phyloP scores from a whole-genome alignment of 768 basidiomycete species.

The Collybiopsis luxurians region DNA sequence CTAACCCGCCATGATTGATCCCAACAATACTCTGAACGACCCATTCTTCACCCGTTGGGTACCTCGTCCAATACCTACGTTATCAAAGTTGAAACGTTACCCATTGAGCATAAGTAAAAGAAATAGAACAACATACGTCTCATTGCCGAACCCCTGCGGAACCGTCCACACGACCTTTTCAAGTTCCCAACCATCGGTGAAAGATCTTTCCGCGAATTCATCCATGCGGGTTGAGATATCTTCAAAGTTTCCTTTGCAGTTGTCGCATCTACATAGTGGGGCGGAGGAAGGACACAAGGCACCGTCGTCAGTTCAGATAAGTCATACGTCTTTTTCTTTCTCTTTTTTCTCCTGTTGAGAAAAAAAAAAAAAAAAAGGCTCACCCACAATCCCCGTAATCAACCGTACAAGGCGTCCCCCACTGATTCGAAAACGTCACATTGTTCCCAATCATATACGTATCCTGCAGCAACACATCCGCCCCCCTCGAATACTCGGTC shows the following conservation, averaged over 20 bases:
- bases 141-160: conserved; percentile 72
- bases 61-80: conserved; percentile 22
- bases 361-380: conserved; percentile 19
- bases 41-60: conserved; percentile 69
- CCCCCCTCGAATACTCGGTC: conserved; percentile 53
- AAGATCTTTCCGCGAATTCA: conserved; percentile 56
- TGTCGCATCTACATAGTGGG: conserved; percentile 37
- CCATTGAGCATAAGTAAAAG: neutral
- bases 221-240: conserved; percentile 71
- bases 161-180: conserved; percentile 77
- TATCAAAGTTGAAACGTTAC: neutral
- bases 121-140: conserved; percentile 33
- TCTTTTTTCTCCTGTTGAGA: no score
- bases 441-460: conserved; percentile 60
- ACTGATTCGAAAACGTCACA: conserved; percentile 57
- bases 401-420: conserved; percentile 59
- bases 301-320: no score
- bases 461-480: conserved; percentile 73
- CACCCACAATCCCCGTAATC: conserved; percentile 76
- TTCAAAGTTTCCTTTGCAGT: conserved; percentile 67
- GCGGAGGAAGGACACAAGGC: no score
- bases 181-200: conserved; percentile 65
- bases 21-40: conserved; percentile 62
- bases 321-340: no score
- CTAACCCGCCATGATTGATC: conserved; percentile 69